These are phyloP conservation scores for Penicillium sp. DNA, from an alignment of 2,329 filamentous ascomycete genomes.

Conservation along the genomic window DNA sequence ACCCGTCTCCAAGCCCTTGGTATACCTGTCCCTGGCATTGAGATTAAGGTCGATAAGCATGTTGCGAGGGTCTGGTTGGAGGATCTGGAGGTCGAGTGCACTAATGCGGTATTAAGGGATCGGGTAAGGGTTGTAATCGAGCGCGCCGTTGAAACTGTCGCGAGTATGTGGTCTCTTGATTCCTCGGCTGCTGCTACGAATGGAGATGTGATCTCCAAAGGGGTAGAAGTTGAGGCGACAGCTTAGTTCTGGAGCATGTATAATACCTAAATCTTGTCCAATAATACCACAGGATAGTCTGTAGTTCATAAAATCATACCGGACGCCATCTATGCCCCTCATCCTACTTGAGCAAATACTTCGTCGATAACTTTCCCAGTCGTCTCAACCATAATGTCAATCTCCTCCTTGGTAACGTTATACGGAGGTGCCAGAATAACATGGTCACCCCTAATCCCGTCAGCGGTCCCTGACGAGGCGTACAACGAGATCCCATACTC, in stretches of 20 bases:
- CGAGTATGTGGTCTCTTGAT: conserved; percentile 63
- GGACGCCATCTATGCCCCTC: not conserved
- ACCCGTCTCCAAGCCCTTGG: conserved; percentile 80
- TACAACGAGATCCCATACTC: conserved; percentile 64
- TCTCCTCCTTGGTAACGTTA: conserved; percentile 62
- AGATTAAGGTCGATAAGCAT: conserved; percentile 86
- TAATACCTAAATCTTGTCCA: conserved; percentile 9
- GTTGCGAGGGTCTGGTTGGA: conserved; percentile 91
- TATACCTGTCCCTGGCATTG: conserved; percentile 87
- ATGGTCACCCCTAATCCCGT: conserved; percentile 68
- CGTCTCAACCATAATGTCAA: conserved; percentile 60
- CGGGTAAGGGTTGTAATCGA: conserved; percentile 89
- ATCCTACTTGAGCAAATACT: conserved; percentile 43
- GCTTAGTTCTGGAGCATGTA: conserved; percentile 18
- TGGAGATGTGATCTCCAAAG: conserved; percentile 29
- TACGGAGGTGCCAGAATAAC: conserved; percentile 72
- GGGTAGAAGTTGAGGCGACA: conserved; percentile 30
- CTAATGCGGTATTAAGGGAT: conserved; percentile 77
- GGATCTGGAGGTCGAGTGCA: conserved; percentile 85
- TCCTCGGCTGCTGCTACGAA: conserved; percentile 30
- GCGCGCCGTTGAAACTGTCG: conserved; percentile 83
- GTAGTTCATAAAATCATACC: not conserved
- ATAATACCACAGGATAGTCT: not conserved
- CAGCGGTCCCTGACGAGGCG: conserved; percentile 65
- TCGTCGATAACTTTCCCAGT: conserved; percentile 59